Percentiles rank a stretch among this genome's conserved stretches.
Conservation (phyloP, 139 green algal species). For the Diplosphaera chodatii region DNA sequence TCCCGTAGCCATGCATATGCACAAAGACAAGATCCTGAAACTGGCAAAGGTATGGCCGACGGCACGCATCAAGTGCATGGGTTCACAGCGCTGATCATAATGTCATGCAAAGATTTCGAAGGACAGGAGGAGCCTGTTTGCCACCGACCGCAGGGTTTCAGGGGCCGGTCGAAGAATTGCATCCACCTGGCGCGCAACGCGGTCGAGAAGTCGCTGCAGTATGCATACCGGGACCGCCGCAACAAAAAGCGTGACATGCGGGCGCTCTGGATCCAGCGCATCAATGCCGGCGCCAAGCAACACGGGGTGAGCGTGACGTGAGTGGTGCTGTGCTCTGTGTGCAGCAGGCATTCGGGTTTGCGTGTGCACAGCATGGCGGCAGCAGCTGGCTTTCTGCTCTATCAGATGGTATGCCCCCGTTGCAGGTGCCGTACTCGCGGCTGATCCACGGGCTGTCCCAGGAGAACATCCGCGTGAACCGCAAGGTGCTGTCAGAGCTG, state of each 20-base stretch:
- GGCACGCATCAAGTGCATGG: too few relatives aligned
- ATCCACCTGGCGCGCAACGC: constrained; percentile 69
- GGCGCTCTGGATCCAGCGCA: constrained; percentile 84
- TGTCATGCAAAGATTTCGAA: too few relatives aligned
- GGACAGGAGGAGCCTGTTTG: too few relatives aligned
- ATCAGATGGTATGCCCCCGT: too few relatives aligned
- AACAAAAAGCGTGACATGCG: constrained; percentile 88
- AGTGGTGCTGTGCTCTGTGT: too few relatives aligned
- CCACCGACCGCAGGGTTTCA: constrained; percentile 67
- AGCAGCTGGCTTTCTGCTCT: too few relatives aligned
- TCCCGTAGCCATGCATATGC: constrained; percentile 20
- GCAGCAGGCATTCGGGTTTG: background rate
- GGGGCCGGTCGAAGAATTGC: constrained; percentile 88
- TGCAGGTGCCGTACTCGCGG: constrained; percentile 80
- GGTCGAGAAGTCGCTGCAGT: constrained; percentile 91
- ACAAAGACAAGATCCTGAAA: constrained; percentile 71
- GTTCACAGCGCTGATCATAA: too few relatives aligned
- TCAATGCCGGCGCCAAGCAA: constrained; percentile 80
- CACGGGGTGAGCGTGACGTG: constrained; percentile 65
- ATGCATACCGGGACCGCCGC: constrained; percentile 78
- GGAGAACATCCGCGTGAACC: constrained; percentile 89
- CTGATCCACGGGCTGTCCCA: constrained; percentile 78
- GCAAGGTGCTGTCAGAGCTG: constrained; percentile 91
- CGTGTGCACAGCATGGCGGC: too few relatives aligned
- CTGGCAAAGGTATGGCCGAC: constrained; percentile 60